Evolutionary conservation across 768 basidiomycete genomes (phyloP).

Genomic region (Lentinula lateritia): DNA sequence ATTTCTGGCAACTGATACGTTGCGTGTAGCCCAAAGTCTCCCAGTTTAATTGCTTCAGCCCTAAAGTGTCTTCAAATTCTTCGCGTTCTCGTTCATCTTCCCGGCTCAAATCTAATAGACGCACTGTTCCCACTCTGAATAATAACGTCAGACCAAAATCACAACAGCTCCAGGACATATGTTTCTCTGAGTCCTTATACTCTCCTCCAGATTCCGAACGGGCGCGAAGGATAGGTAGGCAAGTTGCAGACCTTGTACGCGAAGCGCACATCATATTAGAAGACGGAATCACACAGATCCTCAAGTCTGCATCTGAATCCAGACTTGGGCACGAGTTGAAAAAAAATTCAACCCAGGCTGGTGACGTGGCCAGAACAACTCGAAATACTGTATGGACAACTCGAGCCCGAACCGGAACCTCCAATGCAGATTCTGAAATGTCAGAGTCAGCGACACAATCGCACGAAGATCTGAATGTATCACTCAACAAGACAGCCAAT

Average conservation of each 20-base stretch:
- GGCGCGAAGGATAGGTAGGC: background rate
- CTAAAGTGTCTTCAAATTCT: background rate
- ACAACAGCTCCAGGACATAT: background rate
- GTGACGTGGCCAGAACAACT: too few relatives aligned
- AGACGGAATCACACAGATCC: background rate
- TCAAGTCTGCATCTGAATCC: too few relatives aligned
- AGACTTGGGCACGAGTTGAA: too few relatives aligned
- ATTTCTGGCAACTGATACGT: background rate
- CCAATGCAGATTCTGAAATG: slow-evolving; percentile 20
- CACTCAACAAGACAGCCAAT: background rate
- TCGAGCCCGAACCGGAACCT: slow-evolving; percentile 27
- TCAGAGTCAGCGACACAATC: background rate
- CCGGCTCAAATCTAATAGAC: background rate
- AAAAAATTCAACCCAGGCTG: too few relatives aligned
- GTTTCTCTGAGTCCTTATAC: background rate
- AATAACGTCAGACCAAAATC: too few relatives aligned
- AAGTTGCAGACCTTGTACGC: background rate
- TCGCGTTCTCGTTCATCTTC: background rate
- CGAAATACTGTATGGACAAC: background rate
- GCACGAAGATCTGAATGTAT: background rate
- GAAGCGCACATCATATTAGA: background rate
- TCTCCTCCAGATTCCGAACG: background rate
- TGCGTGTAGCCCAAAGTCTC: background rate
- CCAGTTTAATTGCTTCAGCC: background rate
- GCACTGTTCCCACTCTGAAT: background rate